Conservation (phyloP, 805 yeast species). For the Trichomonascus vanleenenianus region DNA sequence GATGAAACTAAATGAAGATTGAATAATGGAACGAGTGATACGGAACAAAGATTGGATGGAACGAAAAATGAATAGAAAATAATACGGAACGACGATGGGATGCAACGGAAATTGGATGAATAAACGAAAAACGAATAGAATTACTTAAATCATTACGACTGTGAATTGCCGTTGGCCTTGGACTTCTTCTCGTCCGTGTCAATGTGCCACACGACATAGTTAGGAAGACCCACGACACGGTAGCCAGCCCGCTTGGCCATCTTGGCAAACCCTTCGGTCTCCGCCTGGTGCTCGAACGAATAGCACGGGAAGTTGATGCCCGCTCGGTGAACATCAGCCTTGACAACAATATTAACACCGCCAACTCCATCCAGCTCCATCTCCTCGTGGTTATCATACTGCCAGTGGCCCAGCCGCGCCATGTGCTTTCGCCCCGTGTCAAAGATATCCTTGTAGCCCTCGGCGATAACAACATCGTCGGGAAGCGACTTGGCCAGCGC, state of each 20-base stretch:
- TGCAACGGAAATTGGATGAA: no score
- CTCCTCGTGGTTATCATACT: constrained; percentile 45
- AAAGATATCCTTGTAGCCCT: constrained; percentile 69
- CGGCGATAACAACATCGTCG: constrained; percentile 76
- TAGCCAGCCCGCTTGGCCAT: constrained; percentile 74
- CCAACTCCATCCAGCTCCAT: constrained; percentile 88
- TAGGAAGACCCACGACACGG: constrained; percentile 81
- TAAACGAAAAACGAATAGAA: background rate
- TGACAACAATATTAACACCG: constrained; percentile 82
- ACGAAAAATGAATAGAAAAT: no score
- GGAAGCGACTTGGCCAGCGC: constrained; percentile 54
- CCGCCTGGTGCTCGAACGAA: constrained; percentile 84
- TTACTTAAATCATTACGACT: background rate
- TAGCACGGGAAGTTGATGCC: constrained; percentile 94
- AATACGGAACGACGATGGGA: no score
- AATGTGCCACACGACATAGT: constrained; percentile 85
- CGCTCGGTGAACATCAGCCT: constrained; percentile 87
- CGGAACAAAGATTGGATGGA: no score
- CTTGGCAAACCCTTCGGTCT: constrained; percentile 83
- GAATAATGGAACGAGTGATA: no score
- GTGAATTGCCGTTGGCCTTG: background rate
- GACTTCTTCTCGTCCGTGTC: constrained; percentile 19
- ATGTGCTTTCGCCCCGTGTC: constrained; percentile 87
- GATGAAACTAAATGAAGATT: no score
- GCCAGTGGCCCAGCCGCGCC: constrained; percentile 64